Evolutionary conservation across 2,329 filamentous ascomycete species (phyloP), one percentile per base, ranked within the genome.

Genomic region (Fusarium virguliforme): DNA sequence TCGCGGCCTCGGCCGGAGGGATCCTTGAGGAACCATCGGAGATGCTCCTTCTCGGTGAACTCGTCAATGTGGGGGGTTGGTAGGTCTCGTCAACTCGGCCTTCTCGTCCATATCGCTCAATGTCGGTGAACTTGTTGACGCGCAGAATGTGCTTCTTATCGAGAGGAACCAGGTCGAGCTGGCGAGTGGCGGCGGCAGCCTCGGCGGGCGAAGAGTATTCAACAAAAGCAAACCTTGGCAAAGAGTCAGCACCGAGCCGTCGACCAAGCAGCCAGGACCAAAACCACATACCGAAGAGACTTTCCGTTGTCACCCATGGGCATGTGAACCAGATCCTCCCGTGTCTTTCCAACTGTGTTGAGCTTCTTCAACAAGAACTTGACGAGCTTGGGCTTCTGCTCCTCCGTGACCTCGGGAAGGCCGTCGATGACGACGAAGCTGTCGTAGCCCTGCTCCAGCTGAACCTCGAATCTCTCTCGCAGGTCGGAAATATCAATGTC

Each of bases 91-190:
- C 93, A 77, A 99, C 89, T 74, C 94, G 91, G 75, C 96, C 96
- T 85, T 98, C 96, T 70, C 94, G 90, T 71, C 96, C 96, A 81
- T 94, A 99, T 74, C 96, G 92, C 81, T 99, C 96, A 78, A 99
- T 95, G 80, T 99, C 96, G 77, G 95, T 98, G 77, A 99, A 88
- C 85, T 99, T 99, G 90, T 99, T 99, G 76, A 99, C 95, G 71
- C 92, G 89, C 76, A 99, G 90, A 58, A 90, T 97, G 87, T 99
- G 95, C 85, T 92, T 98, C 89, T 97, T 98, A 86, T 99, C 96
- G 78, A 99, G 92, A 48, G 95, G 89, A 6, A 92, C 91, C 77
- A 90, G 89, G 82, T 99, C 91, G 65, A 99, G 91, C 77, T 93
- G 90, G 82, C 97, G 95, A 76, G 95, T 94, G 62, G 95, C 96